Conservation (phyloP, 1,139 yeast genomes). For the Blastobotrys ciferrii region DNA sequence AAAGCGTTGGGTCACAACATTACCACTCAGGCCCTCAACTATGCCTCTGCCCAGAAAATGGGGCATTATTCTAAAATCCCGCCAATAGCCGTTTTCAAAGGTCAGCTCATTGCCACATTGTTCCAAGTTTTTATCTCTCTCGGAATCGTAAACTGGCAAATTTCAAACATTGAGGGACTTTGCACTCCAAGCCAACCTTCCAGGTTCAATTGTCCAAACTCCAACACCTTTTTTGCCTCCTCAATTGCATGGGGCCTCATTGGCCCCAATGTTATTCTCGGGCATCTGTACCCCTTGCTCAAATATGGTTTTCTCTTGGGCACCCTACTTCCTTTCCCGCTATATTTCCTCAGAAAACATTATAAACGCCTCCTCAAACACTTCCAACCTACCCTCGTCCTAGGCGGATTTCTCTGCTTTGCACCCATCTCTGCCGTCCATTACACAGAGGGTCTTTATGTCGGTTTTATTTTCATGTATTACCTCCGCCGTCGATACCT, state of each 20-base stretch:
- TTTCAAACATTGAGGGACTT: constrained; percentile 45
- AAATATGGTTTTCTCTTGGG: constrained; percentile 45
- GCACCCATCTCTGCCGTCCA: constrained; percentile 15
- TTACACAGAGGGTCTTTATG: too few species aligned
- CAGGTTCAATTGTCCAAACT: constrained; percentile 38
- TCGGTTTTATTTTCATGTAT: constrained; percentile 16
- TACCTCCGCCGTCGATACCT: constrained; percentile 23
- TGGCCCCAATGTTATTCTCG: constrained; percentile 60
- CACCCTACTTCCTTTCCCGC: constrained; percentile 41
- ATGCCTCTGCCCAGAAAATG: constrained; percentile 53
- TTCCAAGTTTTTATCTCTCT: constrained; percentile 43
- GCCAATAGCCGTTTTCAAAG: constrained; percentile 58
- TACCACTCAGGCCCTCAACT: constrained; percentile 60
- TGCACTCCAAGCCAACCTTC: constrained; percentile 45
- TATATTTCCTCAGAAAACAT: too few species aligned
- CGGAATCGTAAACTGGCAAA: constrained; percentile 55
- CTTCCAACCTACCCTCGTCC: constrained; percentile 13
- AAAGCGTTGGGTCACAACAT: constrained; percentile 60
- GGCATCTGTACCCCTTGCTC: constrained; percentile 46
- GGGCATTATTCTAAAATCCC: constrained; percentile 61
- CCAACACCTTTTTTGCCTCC: constrained; percentile 48
- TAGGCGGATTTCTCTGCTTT: constrained; percentile 12
- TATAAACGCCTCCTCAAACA: too few species aligned
- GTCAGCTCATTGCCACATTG: constrained; percentile 48
- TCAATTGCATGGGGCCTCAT: constrained; percentile 62